phyloP scores from a whole-genome alignment of 345 rosid species.

The Toxicodendron radicans region DNA sequence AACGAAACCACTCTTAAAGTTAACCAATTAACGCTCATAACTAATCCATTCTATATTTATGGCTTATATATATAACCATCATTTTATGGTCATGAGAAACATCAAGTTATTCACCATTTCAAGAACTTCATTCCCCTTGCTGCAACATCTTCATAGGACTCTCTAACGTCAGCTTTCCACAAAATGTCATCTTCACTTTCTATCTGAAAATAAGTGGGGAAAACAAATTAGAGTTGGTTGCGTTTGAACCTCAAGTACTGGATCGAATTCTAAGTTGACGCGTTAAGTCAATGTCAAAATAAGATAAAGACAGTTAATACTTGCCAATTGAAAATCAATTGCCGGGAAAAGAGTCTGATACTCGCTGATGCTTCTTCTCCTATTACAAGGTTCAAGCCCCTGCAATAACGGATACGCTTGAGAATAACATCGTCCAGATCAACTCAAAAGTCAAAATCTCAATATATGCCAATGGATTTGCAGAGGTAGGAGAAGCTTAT shows the following conservation, averaged over 20 bases:
- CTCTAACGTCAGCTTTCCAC: conserved; percentile 58
- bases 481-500: not conserved
- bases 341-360: conserved; percentile 54
- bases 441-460: not conserved
- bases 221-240: not conserved
- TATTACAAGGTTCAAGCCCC: conserved; percentile 81
- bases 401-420: conserved; percentile 14
- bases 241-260: not conserved
- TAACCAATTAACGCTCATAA: not conserved
- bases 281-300: too few species aligned
- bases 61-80: not conserved
- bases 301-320: not conserved
- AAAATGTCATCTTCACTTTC: conserved; percentile 64
- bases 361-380: conserved; percentile 60
- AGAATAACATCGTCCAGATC: too few species aligned
- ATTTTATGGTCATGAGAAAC: too few species aligned
- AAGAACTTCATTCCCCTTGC: conserved; percentile 60
- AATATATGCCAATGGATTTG: not conserved
- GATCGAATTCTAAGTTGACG: not conserved
- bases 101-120: conserved; percentile 40
- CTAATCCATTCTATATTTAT: too few species aligned
- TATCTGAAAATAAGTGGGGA: conserved; percentile 34
- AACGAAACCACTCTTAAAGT: too few species aligned
- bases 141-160: conserved; percentile 49
- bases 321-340: conserved; percentile 70